These are phyloP conservation scores for Paraglomus brasilianum DNA, from an alignment of 192 early-diverging fungal genomes.

Conservation along the genomic window DNA sequence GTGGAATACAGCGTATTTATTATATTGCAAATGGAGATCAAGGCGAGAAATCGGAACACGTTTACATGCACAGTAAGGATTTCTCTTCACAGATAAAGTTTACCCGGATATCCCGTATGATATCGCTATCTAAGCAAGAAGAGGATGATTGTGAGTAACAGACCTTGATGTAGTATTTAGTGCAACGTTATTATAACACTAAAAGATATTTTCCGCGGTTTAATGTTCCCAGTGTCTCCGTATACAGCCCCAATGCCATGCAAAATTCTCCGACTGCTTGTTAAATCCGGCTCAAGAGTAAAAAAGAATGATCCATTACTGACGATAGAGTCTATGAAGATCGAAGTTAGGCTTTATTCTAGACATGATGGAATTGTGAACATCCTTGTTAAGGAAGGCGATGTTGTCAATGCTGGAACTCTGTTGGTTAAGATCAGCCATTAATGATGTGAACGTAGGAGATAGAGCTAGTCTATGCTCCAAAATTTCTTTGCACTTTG, in stretches of 20 bases:
- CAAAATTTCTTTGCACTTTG: constrained; percentile 73
- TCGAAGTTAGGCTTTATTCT: constrained; percentile 56
- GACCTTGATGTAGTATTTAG: neutral
- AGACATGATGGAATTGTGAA: constrained; percentile 55
- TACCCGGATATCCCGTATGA: constrained; percentile 43
- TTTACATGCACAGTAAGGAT: constrained; percentile 52
- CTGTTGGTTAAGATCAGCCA: constrained; percentile 47
- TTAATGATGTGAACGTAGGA: constrained; percentile 28
- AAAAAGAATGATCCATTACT: constrained; percentile 57
- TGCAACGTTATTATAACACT: neutral
- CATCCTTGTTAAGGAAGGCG: constrained; percentile 55
- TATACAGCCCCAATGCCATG: constrained; percentile 66
- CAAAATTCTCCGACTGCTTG: constrained; percentile 55
- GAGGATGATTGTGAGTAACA: constrained; percentile 43
- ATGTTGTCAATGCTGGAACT: constrained; percentile 58
- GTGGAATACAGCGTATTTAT: constrained; percentile 48
- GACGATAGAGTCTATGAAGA: constrained; percentile 69
- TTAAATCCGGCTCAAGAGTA: constrained; percentile 49
- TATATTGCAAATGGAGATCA: constrained; percentile 48
- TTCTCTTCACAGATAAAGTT: constrained; percentile 47
- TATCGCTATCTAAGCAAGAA: constrained; percentile 37
- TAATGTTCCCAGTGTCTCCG: constrained; percentile 40
- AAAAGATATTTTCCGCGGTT: neutral
- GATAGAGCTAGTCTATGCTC: constrained; percentile 38
- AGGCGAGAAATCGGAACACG: constrained; percentile 35